Percentiles rank a stretch among this genome's conserved stretches.
phyloP scores from a whole-genome alignment of 2,329 filamentous ascomycete species.

The Beauveria bassiana region DNA sequence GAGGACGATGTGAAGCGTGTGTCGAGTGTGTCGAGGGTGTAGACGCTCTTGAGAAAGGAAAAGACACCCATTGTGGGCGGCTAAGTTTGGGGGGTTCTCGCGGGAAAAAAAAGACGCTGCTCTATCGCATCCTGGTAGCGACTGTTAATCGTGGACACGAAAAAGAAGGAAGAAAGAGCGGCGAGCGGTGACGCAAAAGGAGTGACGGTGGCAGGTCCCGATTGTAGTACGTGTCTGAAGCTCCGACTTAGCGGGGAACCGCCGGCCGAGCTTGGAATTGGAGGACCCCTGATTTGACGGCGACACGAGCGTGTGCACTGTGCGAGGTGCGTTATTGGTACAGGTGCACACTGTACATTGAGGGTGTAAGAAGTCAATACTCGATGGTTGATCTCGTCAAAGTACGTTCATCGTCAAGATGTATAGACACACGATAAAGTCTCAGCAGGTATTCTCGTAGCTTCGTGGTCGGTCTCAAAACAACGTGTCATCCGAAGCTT shows the following conservation, averaged over 20 bases:
- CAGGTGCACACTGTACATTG: background rate
- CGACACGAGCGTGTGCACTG: background rate
- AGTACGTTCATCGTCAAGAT: too few relatives aligned
- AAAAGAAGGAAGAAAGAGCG: background rate
- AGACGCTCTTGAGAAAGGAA: slow-evolving; percentile 44
- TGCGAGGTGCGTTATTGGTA: background rate
- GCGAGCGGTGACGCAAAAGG: background rate
- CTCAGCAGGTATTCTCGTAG: too few relatives aligned
- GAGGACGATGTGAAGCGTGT: slow-evolving; percentile 62
- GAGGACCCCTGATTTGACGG: slow-evolving; percentile 10
- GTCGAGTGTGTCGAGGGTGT: slow-evolving; percentile 56
- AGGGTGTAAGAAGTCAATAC: background rate
- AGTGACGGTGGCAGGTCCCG: background rate
- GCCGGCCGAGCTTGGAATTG: slow-evolving; percentile 2
- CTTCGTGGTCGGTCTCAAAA: too few relatives aligned
- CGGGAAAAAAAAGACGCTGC: too few relatives aligned
- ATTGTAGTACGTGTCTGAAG: background rate
- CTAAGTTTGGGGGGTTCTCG: too few relatives aligned
- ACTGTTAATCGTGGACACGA: background rate
- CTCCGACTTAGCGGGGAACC: background rate
- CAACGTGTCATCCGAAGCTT: too few relatives aligned
- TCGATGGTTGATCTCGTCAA: too few relatives aligned
- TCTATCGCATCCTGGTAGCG: slow-evolving; percentile 1
- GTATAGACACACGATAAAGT: too few relatives aligned
- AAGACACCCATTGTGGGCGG: slow-evolving; percentile 30